Evolutionary conservation across 768 basidiomycete genomes (phyloP).

Genomic region (Clitopilus passeckerianus): DNA sequence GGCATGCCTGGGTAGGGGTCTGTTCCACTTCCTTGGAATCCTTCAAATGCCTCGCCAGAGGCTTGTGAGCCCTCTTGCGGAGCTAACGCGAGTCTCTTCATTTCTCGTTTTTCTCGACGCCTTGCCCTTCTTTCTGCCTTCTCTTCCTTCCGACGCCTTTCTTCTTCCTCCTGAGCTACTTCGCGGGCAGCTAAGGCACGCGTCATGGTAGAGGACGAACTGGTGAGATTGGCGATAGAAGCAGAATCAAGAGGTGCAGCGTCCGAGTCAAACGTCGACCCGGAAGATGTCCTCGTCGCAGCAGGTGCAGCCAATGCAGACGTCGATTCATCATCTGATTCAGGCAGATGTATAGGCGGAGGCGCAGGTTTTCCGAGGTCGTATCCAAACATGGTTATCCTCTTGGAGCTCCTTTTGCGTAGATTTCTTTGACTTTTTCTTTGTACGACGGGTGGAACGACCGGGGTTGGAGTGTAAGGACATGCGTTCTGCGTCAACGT

Average conservation of each 20-base stretch:
- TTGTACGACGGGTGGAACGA: constrained; percentile 22
- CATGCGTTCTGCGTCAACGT: constrained; percentile 55
- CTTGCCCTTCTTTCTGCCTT: constrained; percentile 40
- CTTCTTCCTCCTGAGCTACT: constrained; percentile 32
- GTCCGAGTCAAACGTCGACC: constrained; percentile 61
- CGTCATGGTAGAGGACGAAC: constrained; percentile 35
- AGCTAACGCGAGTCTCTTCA: constrained; percentile 29
- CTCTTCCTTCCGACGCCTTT: constrained; percentile 37
- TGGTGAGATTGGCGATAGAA: constrained; percentile 41
- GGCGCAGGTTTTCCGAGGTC: constrained; percentile 44
- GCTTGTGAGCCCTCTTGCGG: constrained; percentile 22
- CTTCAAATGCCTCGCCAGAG: constrained; percentile 49
- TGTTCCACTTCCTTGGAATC: constrained; percentile 47
- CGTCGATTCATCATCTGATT: constrained; percentile 35
- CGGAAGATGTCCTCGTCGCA: constrained; percentile 13
- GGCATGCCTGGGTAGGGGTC: constrained; percentile 7
- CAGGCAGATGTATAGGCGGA: constrained; percentile 54
- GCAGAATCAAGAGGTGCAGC: constrained; percentile 60
- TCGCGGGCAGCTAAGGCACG: constrained; percentile 19
- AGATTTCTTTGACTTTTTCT: constrained; percentile 22
- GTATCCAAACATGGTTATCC: constrained; percentile 60
- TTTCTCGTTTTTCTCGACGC: constrained; percentile 17
- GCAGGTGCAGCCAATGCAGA: constrained; percentile 2
- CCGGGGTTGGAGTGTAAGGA: constrained; percentile 61
- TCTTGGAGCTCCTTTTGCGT: constrained; percentile 20